Percentiles rank a stretch among this genome's conserved stretches.
Conservation (phyloP, 202 grass and related monocot species). For the Schoenoplectus triqueter region DNA sequence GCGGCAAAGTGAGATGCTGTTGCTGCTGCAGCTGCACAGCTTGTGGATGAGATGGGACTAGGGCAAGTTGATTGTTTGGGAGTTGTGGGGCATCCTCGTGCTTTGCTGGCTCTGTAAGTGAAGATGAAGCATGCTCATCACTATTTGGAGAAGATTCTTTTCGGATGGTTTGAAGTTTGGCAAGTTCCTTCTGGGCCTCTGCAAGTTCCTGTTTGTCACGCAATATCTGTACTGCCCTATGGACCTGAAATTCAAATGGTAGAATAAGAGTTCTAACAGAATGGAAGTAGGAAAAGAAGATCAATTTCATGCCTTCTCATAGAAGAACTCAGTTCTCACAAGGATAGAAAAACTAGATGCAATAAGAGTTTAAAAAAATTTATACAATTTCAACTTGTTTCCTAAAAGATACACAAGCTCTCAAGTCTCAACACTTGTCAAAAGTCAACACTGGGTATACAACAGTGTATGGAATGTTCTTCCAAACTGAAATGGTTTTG, state of each 20-base stretch:
- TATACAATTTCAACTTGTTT: neutral
- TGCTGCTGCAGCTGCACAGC: slow-evolving; percentile 48
- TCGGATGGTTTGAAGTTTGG: slow-evolving; percentile 66
- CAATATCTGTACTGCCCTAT: slow-evolving; percentile 72
- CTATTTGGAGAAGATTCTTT: slow-evolving; percentile 57
- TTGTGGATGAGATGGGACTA: slow-evolving; percentile 64
- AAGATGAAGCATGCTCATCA: slow-evolving; percentile 43
- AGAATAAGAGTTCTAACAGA: neutral
- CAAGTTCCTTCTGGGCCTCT: slow-evolving; percentile 66
- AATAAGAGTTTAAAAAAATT: neutral
- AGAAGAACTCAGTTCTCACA: neutral
- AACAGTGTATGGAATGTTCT: neutral
- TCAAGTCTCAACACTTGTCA: neutral
- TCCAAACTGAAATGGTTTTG: neutral
- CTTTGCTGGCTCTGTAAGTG: slow-evolving; percentile 43
- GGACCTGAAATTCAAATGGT: slow-evolving; percentile 60
- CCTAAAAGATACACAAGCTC: neutral
- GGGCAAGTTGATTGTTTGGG: slow-evolving; percentile 58
- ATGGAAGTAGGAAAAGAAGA: neutral
- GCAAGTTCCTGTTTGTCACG: slow-evolving; percentile 80
- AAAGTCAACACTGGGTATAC: neutral
- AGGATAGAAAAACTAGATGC: slow-evolving; percentile 1
- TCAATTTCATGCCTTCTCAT: neutral
- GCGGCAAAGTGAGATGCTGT: slow-evolving; percentile 54
- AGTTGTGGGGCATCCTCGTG: slow-evolving; percentile 51